Evolutionary conservation across 257 asterid genomes (phyloP).

Genomic region (Marsdenia floribunda): DNA sequence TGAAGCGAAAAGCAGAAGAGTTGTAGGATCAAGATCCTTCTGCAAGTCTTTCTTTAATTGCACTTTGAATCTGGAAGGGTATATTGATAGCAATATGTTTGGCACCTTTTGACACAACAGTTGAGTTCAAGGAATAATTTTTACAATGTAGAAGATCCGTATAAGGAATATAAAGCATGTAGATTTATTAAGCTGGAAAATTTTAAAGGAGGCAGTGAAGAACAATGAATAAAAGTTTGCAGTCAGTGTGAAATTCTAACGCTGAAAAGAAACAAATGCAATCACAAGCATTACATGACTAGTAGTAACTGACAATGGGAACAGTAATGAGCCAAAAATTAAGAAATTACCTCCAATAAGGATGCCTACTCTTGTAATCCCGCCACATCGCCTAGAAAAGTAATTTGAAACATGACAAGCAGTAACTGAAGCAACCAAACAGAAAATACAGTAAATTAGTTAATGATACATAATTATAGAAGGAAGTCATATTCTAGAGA

Average conservation of each 20-base stretch:
- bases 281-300: background rate
- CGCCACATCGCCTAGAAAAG: constrained; percentile 44
- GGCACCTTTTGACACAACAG: background rate
- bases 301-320: background rate
- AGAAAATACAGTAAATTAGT: constrained; percentile 14
- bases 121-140: background rate
- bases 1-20: background rate
- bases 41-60: background rate
- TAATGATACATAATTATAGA: background rate
- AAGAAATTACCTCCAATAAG: constrained; percentile 61
- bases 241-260: background rate
- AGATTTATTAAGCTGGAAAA: background rate
- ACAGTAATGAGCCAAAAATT: background rate
- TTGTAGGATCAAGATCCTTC: background rate
- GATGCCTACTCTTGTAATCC: constrained; percentile 37
- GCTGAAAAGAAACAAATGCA: background rate
- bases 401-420: constrained; percentile 32
- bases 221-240: background rate
- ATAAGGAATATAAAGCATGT: background rate
- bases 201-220: background rate
- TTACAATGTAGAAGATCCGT: background rate
- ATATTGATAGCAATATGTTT: background rate
- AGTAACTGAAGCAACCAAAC: constrained; percentile 31
- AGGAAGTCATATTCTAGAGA: background rate
- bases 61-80: background rate